Conservation (phyloP, 2,329 filamentous ascomycete species). For the Fusarium ambrosium region DNA sequence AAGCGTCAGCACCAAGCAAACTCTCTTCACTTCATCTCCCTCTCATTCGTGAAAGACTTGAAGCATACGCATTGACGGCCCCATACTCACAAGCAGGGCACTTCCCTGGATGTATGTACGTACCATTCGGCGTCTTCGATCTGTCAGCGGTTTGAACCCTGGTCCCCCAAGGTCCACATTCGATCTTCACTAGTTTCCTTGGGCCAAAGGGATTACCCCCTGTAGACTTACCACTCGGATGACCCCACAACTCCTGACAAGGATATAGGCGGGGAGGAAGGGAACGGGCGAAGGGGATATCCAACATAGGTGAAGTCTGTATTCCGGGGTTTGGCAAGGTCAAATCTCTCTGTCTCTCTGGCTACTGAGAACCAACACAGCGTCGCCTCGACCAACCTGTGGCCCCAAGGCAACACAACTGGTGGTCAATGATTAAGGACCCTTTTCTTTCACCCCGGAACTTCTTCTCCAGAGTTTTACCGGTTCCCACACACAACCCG, state of each 20-base stretch:
- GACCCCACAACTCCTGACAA: constrained; percentile 28
- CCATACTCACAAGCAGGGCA: constrained; percentile 19
- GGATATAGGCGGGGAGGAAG: constrained; percentile 20
- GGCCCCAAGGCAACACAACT: background rate
- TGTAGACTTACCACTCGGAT: constrained; percentile 1
- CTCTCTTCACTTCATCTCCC: background rate
- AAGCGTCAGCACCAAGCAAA: background rate
- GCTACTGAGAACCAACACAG: background rate
- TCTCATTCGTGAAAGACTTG: constrained; percentile 17
- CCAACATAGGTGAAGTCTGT: constrained; percentile 6
- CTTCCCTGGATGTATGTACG: background rate
- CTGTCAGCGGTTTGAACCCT: constrained; percentile 22
- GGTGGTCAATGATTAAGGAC: constrained; percentile 1
- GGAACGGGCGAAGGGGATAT: constrained; percentile 30
- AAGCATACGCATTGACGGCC: constrained; percentile 19
- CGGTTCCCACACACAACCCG: background rate
- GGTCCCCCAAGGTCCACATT: constrained; percentile 13
- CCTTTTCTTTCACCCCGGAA: background rate
- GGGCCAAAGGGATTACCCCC: constrained; percentile 6
- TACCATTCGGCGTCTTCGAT: constrained; percentile 13
- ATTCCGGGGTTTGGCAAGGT: constrained; percentile 19
- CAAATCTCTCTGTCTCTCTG: constrained; percentile 6
- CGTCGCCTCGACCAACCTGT: constrained; percentile 4
- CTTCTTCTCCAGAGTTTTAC: background rate
- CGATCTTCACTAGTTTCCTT: constrained; percentile 28